Evolutionary conservation across 768 basidiomycete species (phyloP), one percentile per base, ranked within the genome.

Genomic region (Boletus sp.): DNA sequence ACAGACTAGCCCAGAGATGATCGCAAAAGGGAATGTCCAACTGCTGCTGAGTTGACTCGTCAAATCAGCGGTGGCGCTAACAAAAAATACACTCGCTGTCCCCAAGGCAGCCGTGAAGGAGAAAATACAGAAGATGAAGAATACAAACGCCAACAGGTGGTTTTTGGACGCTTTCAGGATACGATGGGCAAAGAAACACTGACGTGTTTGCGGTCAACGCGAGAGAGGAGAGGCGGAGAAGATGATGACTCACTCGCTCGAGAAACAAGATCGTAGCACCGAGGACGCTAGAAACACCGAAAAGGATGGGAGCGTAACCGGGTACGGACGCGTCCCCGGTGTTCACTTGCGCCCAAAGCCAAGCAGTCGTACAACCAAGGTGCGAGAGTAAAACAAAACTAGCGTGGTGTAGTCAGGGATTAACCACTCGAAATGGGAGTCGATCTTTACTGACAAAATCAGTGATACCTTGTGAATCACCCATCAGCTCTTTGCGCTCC

Each of bases 91-190:
- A 19, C 54, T 50, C 3, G 62, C 59, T 13, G 55, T 59, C 1
- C 65, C 64, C 55, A 64, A 51, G 33, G 59, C 62, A 47, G 49
- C 59, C n/a, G 59, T 64, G 25, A 66, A 61, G 11, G 62, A 47
- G 47, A 65, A 58, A 5, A 64, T 44, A 47, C 62, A 66, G 13
- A 43, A 38, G 32, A 57, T 27, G 10, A 61, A 61, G 38, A 56
- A 46, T 17, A 46, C 5, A 9, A 61, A 53, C n/a, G 54, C 45
- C 21, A 66, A 42, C 4, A 58, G 2, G 15, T 60, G 55, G 32
- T 54, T 64, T 13, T 56, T 37, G 49, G 62, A 64, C 15, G 47
- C 27, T 55, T 43, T 54, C 33, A 64, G 35, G 37, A 65, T 52
- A 17, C 54, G 62, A 23, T 35, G 37, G 13, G 64, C 38, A 48